A percentile compares a stretch with the other conserved stretches of the same genome.
phyloP scores from a whole-genome alignment of 2,329 filamentous ascomycete genomes.

The Rhytidhysteron rufulum region DNA sequence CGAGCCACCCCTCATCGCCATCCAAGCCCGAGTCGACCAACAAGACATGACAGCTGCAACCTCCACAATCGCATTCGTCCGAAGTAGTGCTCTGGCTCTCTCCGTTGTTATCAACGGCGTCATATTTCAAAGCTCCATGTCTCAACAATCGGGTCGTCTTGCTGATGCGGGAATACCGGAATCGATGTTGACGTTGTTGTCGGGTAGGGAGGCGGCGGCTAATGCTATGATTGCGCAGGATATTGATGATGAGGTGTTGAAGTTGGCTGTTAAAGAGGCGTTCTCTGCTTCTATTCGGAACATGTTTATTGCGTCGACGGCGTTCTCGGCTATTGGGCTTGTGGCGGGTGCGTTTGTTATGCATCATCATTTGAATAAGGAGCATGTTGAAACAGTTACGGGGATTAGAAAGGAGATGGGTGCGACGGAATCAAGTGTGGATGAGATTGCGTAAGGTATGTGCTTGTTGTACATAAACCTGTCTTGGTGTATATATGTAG shows the following conservation, averaged over 20 bases:
- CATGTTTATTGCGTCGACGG: not conserved
- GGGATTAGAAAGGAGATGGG: too few species aligned
- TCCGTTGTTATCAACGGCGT: constrained; percentile 44
- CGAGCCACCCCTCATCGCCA: constrained; percentile 48
- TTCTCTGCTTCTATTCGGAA: not conserved
- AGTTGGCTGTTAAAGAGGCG: not conserved
- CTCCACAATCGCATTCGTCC: constrained; percentile 42
- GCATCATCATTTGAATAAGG: not conserved
- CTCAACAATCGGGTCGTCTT: too few species aligned
- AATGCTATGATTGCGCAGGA: not conserved
- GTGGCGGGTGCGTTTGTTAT: not conserved
- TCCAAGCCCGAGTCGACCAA: constrained; percentile 46
- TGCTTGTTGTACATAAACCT: not conserved
- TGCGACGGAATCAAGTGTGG: too few species aligned
- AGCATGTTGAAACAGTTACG: not conserved
- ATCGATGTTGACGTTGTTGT: not conserved
- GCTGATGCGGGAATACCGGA: constrained; percentile 30
- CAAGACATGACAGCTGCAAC: constrained; percentile 46
- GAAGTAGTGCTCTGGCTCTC: constrained; percentile 36
- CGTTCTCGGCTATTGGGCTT: not conserved
- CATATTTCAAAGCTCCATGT: constrained; percentile 53
- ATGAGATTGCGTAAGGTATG: too few species aligned
- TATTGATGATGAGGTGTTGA: not conserved
- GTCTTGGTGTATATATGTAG: not conserved
- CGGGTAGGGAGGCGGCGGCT: not conserved